Conservation (phyloP, 176 grass and related monocot species). For the Puccinellia tenuiflora region DNA sequence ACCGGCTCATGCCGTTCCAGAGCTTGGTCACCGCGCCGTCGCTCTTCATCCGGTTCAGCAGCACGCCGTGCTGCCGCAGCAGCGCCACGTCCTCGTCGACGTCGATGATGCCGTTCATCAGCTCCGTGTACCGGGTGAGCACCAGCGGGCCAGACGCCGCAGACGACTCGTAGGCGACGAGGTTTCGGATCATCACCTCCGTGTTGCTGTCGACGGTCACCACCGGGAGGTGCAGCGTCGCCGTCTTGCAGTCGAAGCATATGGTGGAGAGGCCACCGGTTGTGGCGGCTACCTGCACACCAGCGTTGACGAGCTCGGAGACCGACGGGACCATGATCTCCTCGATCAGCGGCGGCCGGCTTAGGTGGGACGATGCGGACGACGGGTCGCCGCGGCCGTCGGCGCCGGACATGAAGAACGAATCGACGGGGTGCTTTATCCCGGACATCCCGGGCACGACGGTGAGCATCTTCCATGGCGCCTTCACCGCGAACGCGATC, state of each 20-base stretch:
- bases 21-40: constrained; percentile 56
- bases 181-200: constrained; percentile 65
- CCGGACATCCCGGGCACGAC: constrained; percentile 57
- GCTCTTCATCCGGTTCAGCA: constrained; percentile 83
- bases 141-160: constrained; percentile 57
- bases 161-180: constrained; percentile 72
- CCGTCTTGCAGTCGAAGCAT: constrained; percentile 52
- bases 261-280: constrained; percentile 50
- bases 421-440: constrained; percentile 47
- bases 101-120: constrained; percentile 93
- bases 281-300: constrained; percentile 56
- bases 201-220: constrained; percentile 64
- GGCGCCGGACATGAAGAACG: constrained; percentile 36
- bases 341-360: constrained; percentile 62
- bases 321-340: constrained; percentile 95
- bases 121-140: constrained; percentile 72
- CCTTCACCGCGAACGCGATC: constrained; percentile 55
- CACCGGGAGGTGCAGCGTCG: constrained; percentile 53
- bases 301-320: constrained; percentile 39
- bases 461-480: constrained; percentile 79
- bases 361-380: neutral
- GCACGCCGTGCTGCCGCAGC: constrained; percentile 50
- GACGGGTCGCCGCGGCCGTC: constrained; percentile 25
- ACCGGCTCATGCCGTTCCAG: constrained; percentile 79
- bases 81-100: constrained; percentile 62